Evolutionary conservation across 352 stramenopile species (phyloP).

Genomic region (Phytophthora pini): DNA sequence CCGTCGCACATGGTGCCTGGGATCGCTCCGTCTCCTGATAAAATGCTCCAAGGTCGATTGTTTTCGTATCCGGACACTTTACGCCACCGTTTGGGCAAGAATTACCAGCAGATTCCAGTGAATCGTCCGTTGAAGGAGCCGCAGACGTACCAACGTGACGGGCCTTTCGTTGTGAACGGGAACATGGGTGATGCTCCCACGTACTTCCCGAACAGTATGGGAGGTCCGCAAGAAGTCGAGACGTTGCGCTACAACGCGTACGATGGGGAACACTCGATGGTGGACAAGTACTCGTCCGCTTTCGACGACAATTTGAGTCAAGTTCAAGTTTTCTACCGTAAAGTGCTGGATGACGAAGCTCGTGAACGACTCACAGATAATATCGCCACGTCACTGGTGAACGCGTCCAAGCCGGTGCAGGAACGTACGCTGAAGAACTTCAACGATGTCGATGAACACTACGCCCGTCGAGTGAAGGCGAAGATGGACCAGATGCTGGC

Average conservation of each 20-base stretch:
- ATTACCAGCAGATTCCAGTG: slow-evolving; percentile 91
- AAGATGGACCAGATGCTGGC: slow-evolving; percentile 45
- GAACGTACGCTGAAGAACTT: slow-evolving; percentile 45
- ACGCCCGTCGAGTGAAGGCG: slow-evolving; percentile 39
- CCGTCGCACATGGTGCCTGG: slow-evolving; percentile 89
- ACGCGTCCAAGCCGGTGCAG: slow-evolving; percentile 46
- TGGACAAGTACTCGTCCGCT: slow-evolving; percentile 58
- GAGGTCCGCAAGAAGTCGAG: slow-evolving; percentile 42
- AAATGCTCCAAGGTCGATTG: slow-evolving; percentile 88
- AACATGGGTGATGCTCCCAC: slow-evolving; percentile 71
- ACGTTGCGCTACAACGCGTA: slow-evolving; percentile 30
- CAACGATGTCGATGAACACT: slow-evolving; percentile 40
- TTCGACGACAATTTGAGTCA: slow-evolving; percentile 86
- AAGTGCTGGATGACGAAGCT: slow-evolving; percentile 63
- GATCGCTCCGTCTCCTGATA: slow-evolving; percentile 87
- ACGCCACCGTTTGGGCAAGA: slow-evolving; percentile 87
- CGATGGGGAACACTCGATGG: slow-evolving; percentile 35
- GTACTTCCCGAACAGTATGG: slow-evolving; percentile 83
- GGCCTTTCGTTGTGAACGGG: slow-evolving; percentile 59
- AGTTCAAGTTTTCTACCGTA: slow-evolving; percentile 66
- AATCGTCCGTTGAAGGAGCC: slow-evolving; percentile 78
- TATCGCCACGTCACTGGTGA: slow-evolving; percentile 68
- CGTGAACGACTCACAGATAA: slow-evolving; percentile 76
- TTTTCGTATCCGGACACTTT: slow-evolving; percentile 92
- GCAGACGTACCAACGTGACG: slow-evolving; percentile 81